Conservation (phyloP, 169 alveolate species). For the Eimeria maxima region DNA sequence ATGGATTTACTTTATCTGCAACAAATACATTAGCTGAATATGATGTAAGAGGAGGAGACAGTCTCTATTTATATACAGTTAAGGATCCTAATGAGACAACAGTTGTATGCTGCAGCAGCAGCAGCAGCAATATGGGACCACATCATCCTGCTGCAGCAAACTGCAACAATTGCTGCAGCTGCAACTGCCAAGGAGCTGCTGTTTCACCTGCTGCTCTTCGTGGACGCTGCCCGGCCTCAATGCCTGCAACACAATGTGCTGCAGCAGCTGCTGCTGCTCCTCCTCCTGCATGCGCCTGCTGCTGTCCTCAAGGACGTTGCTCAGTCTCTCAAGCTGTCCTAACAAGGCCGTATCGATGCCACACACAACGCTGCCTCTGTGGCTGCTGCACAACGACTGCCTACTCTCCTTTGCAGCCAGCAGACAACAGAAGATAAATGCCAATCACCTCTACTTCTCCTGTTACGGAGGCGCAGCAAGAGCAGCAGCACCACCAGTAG, state of each 20-base stretch:
- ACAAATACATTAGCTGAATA: slow-evolving; percentile 72
- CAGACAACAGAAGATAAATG: neutral
- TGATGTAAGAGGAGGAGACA: slow-evolving; percentile 78
- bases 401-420: neutral
- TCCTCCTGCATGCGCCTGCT: slow-evolving; percentile 40
- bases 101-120: neutral
- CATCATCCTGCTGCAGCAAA: neutral
- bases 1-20: slow-evolving; percentile 62
- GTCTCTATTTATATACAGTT: slow-evolving; percentile 69
- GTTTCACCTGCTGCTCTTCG: slow-evolving; percentile 17
- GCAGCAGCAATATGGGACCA: neutral
- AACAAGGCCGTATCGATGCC: neutral
- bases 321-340: neutral
- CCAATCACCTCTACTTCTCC: neutral
- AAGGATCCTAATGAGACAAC: slow-evolving; percentile 26
- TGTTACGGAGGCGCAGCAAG: neutral
- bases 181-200: neutral
- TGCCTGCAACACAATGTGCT: neutral
- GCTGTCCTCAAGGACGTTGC: slow-evolving; percentile 40
- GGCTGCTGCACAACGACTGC: slow-evolving; percentile 40
- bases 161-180: slow-evolving; percentile 3
- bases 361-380: slow-evolving; percentile 46
- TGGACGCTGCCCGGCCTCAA: neutral
- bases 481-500: neutral
- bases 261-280: neutral